A percentile compares a stretch with the other conserved stretches of the same genome.
These are phyloP conservation scores for Citrus reticulata DNA, from an alignment of 345 rosid species.

Conservation along the genomic window DNA sequence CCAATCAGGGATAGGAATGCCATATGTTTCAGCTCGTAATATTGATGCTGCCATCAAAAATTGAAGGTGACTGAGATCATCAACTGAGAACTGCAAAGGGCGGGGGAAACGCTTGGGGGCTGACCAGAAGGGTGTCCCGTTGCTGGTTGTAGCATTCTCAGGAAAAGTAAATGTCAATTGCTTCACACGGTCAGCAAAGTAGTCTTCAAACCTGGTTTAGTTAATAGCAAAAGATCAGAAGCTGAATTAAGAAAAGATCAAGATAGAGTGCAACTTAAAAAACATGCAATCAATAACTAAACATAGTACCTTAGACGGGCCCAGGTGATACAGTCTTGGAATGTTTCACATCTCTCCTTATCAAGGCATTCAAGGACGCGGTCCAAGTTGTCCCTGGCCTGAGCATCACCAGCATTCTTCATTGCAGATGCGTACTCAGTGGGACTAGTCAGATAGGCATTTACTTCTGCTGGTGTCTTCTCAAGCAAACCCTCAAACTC, in stretches of 20 bases:
- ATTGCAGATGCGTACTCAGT: slow-evolving; percentile 55
- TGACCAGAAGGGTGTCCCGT: slow-evolving; percentile 74
- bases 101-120: slow-evolving; percentile 75
- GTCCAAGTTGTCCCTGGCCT: slow-evolving; percentile 76
- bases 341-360: slow-evolving; percentile 65
- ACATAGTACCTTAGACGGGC: slow-evolving; percentile 63
- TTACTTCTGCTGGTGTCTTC: slow-evolving; percentile 88
- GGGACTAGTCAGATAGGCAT: slow-evolving; percentile 68
- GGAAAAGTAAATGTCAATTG: slow-evolving; percentile 78
- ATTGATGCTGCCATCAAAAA: slow-evolving; percentile 71
- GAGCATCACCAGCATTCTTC: slow-evolving; percentile 86
- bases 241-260: not conserved
- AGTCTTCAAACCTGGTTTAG: slow-evolving; percentile 78
- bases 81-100: slow-evolving; percentile 58
- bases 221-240: slow-evolving; percentile 9
- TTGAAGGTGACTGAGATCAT: slow-evolving; percentile 70
- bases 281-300: not conserved
- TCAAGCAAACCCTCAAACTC: slow-evolving; percentile 94
- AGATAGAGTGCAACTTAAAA: slow-evolving; percentile 31
- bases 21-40: slow-evolving; percentile 78
- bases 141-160: slow-evolving; percentile 75
- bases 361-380: slow-evolving; percentile 77
- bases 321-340: slow-evolving; percentile 89
- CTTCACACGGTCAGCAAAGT: slow-evolving; percentile 78
- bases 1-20: slow-evolving; percentile 78